Conservation (phyloP, 2,329 filamentous ascomycete species). For the Aspergillus amoenus region DNA sequence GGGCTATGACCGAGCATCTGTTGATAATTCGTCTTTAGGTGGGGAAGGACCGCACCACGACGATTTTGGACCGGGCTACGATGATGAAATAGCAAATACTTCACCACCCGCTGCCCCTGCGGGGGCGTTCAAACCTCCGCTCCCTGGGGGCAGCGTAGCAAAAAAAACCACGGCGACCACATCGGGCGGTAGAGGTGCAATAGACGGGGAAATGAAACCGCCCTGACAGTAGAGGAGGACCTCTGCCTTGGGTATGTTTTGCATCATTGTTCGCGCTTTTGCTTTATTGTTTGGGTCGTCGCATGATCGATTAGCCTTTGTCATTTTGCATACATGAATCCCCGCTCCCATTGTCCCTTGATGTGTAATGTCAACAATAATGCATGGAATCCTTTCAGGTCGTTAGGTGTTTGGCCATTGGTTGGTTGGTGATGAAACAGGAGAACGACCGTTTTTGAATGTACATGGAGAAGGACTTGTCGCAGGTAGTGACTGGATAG, state of each 20-base stretch:
- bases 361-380: conserved; percentile 19
- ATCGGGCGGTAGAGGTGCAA: conserved; percentile 22
- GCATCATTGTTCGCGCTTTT: conserved; percentile 10
- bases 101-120: conserved; percentile 44
- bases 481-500: background rate
- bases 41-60: conserved; percentile 48
- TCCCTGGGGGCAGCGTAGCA: conserved; percentile 59
- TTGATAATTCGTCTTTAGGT: conserved; percentile 38
- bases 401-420: conserved; percentile 3
- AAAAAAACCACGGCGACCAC: conserved; percentile 17
- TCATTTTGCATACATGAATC: conserved; percentile 20
- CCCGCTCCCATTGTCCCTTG: conserved; percentile 18
- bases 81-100: conserved; percentile 48
- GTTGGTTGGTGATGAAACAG: conserved; percentile 12
- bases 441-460: background rate
- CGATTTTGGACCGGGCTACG: conserved; percentile 51
- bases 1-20: conserved; percentile 41
- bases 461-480: background rate
- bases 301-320: conserved; percentile 16
- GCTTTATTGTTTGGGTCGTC: conserved; percentile 4
- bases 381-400: conserved; percentile 12
- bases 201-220: conserved; percentile 32
- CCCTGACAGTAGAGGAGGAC: conserved; percentile 24
- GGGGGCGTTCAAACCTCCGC: conserved; percentile 67
- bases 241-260: conserved; percentile 6